A percentile compares a stretch with the other conserved stretches of the same genome.
phyloP scores from a whole-genome alignment of 2,329 filamentous ascomycete genomes.

The Colletotrichum incanum region DNA sequence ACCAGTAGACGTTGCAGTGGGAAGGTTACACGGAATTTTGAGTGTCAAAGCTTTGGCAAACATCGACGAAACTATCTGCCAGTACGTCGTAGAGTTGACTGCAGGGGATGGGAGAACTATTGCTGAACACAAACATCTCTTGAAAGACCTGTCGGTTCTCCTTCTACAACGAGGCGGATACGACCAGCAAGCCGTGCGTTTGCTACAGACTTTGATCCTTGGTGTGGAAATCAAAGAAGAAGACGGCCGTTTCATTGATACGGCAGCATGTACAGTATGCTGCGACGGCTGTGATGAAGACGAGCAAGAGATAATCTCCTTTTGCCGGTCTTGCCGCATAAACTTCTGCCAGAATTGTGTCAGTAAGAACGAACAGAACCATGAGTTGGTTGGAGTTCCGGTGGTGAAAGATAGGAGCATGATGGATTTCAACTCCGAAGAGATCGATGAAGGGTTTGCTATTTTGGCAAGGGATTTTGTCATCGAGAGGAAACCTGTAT shows the following conservation, averaged over 20 bases:
- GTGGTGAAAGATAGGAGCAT: conserved; percentile 8
- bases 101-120: background rate
- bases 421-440: conserved; percentile 31
- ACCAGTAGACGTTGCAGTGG: conserved; percentile 38
- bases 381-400: conserved; percentile 21
- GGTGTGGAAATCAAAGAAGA: conserved; percentile 16
- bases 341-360: conserved; percentile 16
- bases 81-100: conserved; percentile 9
- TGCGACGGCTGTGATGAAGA: conserved; percentile 35
- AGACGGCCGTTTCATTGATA: background rate
- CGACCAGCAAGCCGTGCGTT: conserved; percentile 23
- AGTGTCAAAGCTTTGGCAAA: conserved; percentile 3
- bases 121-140: conserved; percentile 11
- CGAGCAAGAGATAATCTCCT: conserved; percentile 21
- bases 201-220: conserved; percentile 16
- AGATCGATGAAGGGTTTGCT: conserved; percentile 15
- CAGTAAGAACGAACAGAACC: background rate
- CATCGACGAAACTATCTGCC: background rate
- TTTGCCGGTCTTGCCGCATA: conserved; percentile 33
- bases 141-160: conserved; percentile 9
- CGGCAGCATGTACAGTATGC: background rate
- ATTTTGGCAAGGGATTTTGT: conserved; percentile 18
- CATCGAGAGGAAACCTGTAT: background rate
- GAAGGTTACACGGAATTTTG: conserved; percentile 12
- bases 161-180: conserved; percentile 22